Conservation (phyloP, 768 basidiomycete species). For the Piloderma croceum region DNA sequence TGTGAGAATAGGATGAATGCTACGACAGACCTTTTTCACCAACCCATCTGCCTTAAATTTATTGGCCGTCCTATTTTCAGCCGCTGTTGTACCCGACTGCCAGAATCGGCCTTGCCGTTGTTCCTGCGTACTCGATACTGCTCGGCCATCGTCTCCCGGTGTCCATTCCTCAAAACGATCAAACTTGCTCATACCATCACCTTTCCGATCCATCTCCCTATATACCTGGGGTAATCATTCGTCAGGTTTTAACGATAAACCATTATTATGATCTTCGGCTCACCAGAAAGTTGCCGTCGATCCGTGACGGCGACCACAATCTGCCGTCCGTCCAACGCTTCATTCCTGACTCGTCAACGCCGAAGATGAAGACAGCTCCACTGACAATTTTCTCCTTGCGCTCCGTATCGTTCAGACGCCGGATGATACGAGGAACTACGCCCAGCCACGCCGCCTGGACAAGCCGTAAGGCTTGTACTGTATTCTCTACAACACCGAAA, state of each 20-base stretch:
- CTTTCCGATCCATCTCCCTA: slow-evolving; percentile 84
- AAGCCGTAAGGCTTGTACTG: slow-evolving; percentile 73
- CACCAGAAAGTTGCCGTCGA: slow-evolving; percentile 81
- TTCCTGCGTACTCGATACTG: slow-evolving; percentile 47
- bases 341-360: slow-evolving; percentile 83
- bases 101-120: slow-evolving; percentile 33
- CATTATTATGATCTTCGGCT: slow-evolving; percentile 16
- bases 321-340: slow-evolving; percentile 82
- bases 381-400: slow-evolving; percentile 76
- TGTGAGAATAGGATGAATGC: neutral
- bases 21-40: slow-evolving; percentile 63
- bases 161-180: slow-evolving; percentile 68
- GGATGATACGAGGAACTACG: slow-evolving; percentile 75
- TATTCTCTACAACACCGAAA: slow-evolving; percentile 77
- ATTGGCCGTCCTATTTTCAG: slow-evolving; percentile 46
- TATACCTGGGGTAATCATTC: slow-evolving; percentile 51
- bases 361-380: slow-evolving; percentile 86
- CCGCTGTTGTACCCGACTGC: slow-evolving; percentile 54
- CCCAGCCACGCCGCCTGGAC: slow-evolving; percentile 80
- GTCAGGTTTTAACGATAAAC: neutral
- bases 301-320: slow-evolving; percentile 79
- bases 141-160: slow-evolving; percentile 54
- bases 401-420: slow-evolving; percentile 80
- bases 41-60: slow-evolving; percentile 73
- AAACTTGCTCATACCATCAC: slow-evolving; percentile 64